A percentile compares a stretch with the other conserved stretches of the same genome.
phyloP scores from a whole-genome alignment of 2,329 filamentous ascomycete genomes.

The Graphiopsis chlorocephala region DNA sequence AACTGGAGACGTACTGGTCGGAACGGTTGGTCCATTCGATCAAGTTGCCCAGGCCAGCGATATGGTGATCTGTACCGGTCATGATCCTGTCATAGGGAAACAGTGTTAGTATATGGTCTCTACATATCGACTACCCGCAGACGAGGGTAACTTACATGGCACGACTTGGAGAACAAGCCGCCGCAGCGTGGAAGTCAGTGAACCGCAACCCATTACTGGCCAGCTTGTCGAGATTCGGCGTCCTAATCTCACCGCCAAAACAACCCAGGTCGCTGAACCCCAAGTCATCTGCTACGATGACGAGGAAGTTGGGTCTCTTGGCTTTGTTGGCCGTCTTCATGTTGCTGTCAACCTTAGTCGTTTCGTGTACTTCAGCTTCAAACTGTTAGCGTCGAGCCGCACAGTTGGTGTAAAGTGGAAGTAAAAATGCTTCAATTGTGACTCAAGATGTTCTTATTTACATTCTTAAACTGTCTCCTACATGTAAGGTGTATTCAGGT shows the following conservation, averaged over 20 bases:
- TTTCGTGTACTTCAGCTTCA: not conserved
- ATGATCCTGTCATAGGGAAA: constrained; percentile 43
- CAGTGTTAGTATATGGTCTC: not conserved
- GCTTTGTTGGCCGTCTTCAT: not conserved
- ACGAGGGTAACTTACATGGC: constrained; percentile 47
- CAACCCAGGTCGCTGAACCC: constrained; percentile 60
- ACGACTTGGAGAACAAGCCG: constrained; percentile 62
- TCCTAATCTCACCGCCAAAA: constrained; percentile 61
- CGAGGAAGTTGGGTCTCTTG: constrained; percentile 56
- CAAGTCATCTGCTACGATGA: constrained; percentile 45
- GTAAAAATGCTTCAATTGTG: not conserved
- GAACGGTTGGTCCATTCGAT: constrained; percentile 57
- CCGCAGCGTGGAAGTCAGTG: constrained; percentile 64
- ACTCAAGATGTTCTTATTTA: not conserved
- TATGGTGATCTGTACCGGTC: constrained; percentile 62
- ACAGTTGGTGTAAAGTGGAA: not conserved
- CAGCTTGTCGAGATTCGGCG: constrained; percentile 57
- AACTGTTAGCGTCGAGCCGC: not conserved
- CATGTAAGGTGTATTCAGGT: not conserved
- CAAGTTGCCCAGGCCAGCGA: constrained; percentile 58
- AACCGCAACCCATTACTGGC: constrained; percentile 53
- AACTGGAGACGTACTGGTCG: constrained; percentile 36
- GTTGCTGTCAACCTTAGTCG: constrained; percentile 39
- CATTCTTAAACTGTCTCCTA: not conserved
- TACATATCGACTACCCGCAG: not conserved